Conservation (phyloP, 164 flowering plant genomes). For the Taxillus chinensis region DNA sequence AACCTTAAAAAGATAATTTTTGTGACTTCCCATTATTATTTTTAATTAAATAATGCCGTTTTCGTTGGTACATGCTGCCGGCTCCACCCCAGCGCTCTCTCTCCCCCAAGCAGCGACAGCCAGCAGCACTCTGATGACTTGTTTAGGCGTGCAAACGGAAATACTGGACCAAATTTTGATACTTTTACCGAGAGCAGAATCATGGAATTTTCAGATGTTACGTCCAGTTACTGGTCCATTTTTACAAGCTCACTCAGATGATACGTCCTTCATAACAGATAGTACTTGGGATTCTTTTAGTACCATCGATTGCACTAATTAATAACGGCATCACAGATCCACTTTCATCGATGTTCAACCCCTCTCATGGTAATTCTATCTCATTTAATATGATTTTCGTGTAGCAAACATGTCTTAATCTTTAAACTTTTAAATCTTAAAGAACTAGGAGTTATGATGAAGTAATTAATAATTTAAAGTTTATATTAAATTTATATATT, state of each 20-base stretch:
- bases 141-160: slow-evolving; percentile 14
- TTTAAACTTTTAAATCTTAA: too few species aligned
- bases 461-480: too few species aligned
- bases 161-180: slow-evolving; percentile 17
- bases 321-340: slow-evolving; percentile 39
- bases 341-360: slow-evolving; percentile 42
- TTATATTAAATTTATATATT: too few species aligned
- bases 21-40: too few species aligned
- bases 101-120: slow-evolving; percentile 1
- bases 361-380: too few species aligned
- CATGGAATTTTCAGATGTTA: slow-evolving; percentile 53
- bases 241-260: slow-evolving; percentile 69
- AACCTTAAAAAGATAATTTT: too few species aligned
- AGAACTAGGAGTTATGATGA: too few species aligned
- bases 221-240: slow-evolving; percentile 77
- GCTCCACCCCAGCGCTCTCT: too few species aligned
- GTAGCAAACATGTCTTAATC: too few species aligned
- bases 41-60: too few species aligned
- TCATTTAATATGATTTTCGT: too few species aligned
- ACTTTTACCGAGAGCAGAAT: slow-evolving; percentile 17
- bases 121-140: slow-evolving; percentile 9
- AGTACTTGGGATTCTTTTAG: slow-evolving; percentile 79
- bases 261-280: slow-evolving; percentile 83
- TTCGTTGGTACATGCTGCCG: too few species aligned
- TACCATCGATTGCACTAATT: slow-evolving; percentile 43